These are phyloP conservation scores for Hirsutella thompsonii DNA, from an alignment of 2,329 filamentous ascomycete genomes.

Conservation along the genomic window DNA sequence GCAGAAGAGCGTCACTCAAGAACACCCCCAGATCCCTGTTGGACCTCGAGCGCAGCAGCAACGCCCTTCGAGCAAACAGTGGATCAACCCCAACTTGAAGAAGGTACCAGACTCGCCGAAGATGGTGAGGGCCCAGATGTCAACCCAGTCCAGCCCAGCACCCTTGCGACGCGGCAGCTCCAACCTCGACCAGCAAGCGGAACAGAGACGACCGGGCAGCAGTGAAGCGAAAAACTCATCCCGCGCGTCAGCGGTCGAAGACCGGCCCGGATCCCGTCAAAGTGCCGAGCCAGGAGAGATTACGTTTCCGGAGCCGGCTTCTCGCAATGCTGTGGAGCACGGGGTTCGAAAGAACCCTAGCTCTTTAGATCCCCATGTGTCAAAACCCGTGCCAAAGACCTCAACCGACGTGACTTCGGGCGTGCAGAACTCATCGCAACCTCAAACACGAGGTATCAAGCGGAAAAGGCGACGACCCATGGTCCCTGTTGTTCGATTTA, in stretches of 20 bases:
- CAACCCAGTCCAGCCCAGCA: conserved; percentile 27
- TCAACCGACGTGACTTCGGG: not conserved
- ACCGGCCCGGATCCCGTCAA: conserved; percentile 23
- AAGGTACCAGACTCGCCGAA: conserved; percentile 40
- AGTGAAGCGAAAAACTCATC: conserved; percentile 37
- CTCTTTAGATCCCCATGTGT: not conserved
- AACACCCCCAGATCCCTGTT: conserved; percentile 35
- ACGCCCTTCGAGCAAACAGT: conserved; percentile 44
- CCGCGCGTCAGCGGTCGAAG: conserved; percentile 18
- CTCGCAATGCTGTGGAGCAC: conserved; percentile 13
- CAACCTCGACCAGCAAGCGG: conserved; percentile 19
- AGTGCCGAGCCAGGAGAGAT: conserved; percentile 36
- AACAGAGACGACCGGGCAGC: conserved; percentile 35
- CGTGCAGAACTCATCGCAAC: not conserved
- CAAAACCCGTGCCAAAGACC: not conserved
- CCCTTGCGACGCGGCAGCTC: conserved; percentile 23
- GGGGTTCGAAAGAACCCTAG: not conserved
- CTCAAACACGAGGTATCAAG: conserved; percentile 2
- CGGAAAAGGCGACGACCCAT: conserved; percentile 14
- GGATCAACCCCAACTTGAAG: conserved; percentile 42
- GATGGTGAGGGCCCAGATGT: conserved; percentile 34
- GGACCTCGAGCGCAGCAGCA: conserved; percentile 40
- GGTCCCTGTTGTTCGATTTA: conserved; percentile 23
- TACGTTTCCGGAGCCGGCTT: conserved; percentile 25
- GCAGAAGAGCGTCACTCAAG: conserved; percentile 25